Evolutionary conservation across 2,329 filamentous ascomycete species (phyloP).

Genomic region (Microascus cirrosus): DNA sequence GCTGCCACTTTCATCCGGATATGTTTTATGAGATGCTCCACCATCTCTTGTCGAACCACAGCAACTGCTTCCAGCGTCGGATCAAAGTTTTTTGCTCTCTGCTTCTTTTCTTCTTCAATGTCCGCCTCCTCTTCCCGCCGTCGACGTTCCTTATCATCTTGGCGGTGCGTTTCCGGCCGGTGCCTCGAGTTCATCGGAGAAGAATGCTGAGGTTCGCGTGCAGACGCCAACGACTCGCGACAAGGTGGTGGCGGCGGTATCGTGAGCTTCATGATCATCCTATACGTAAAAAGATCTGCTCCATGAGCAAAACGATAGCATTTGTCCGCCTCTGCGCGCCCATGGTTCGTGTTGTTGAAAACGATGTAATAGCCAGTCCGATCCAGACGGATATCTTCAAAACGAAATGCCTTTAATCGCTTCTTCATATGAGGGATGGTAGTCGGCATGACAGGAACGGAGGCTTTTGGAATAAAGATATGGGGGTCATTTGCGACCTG

Average conservation of each 20-base stretch:
- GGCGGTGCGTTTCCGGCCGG: constrained; percentile 33
- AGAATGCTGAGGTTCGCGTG: not conserved
- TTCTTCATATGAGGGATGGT: constrained; percentile 88
- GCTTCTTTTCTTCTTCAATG: constrained; percentile 79
- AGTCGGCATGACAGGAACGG: constrained; percentile 75
- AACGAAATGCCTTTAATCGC: constrained; percentile 70
- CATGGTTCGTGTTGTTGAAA: constrained; percentile 69
- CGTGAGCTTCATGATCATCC: constrained; percentile 77
- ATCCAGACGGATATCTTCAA: constrained; percentile 75
- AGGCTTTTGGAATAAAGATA: constrained; percentile 77
- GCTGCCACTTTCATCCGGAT: constrained; percentile 80
- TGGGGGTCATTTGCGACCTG: constrained; percentile 74
- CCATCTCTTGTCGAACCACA: constrained; percentile 67
- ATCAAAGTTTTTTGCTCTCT: constrained; percentile 78
- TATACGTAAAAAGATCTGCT: constrained; percentile 80
- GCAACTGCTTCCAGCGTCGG: constrained; percentile 78
- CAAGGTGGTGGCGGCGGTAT: constrained; percentile 15
- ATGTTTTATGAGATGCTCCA: constrained; percentile 77
- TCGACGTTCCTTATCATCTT: constrained; percentile 53
- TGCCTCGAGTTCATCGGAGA: not conserved
- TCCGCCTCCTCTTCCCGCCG: constrained; percentile 70
- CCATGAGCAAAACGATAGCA: constrained; percentile 73
- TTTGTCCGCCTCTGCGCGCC: constrained; percentile 68
- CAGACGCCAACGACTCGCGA: not conserved
- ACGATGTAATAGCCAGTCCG: constrained; percentile 80